phyloP scores from a whole-genome alignment of 2,329 filamentous ascomycete species.

The Ophiocordyceps camponoti-saundersi region DNA sequence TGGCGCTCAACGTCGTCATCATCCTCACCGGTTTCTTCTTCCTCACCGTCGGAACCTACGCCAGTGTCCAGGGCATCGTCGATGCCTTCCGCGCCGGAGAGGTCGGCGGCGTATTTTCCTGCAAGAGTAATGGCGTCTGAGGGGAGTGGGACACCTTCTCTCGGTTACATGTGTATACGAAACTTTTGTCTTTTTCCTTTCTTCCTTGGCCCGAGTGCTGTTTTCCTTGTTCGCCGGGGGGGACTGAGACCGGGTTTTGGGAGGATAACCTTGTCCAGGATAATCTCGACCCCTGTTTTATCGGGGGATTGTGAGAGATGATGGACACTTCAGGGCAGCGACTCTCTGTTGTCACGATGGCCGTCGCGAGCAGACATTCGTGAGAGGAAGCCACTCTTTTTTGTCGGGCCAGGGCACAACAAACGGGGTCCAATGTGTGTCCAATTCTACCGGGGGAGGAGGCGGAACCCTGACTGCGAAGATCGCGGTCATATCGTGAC shows the following conservation, averaged over 20 bases:
- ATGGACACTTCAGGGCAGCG: too few species aligned
- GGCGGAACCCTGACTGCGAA: too few species aligned
- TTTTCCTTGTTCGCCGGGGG: neutral
- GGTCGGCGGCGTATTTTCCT: constrained; percentile 61
- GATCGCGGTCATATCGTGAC: too few species aligned
- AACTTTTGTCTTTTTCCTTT: neutral
- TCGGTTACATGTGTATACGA: neutral
- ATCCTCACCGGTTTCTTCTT: constrained; percentile 68
- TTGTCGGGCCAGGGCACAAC: too few species aligned
- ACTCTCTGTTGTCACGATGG: too few species aligned
- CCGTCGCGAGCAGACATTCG: too few species aligned
- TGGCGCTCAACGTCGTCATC: constrained; percentile 54
- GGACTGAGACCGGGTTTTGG: neutral
- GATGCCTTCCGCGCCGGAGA: constrained; percentile 47
- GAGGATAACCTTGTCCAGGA: neutral
- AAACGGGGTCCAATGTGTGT: too few species aligned
- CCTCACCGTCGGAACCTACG: constrained; percentile 67
- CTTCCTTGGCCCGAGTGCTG: neutral
- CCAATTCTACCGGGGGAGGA: too few species aligned
- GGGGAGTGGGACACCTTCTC: neutral
- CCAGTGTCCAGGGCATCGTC: constrained; percentile 57
- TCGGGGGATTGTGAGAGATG: too few species aligned
- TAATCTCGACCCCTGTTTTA: neutral
- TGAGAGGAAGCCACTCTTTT: too few species aligned
- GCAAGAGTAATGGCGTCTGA: constrained; percentile 48